Evolutionary conservation across 1,284 basidiomycete species (phyloP).

Genomic region (Naganishia sp.): DNA sequence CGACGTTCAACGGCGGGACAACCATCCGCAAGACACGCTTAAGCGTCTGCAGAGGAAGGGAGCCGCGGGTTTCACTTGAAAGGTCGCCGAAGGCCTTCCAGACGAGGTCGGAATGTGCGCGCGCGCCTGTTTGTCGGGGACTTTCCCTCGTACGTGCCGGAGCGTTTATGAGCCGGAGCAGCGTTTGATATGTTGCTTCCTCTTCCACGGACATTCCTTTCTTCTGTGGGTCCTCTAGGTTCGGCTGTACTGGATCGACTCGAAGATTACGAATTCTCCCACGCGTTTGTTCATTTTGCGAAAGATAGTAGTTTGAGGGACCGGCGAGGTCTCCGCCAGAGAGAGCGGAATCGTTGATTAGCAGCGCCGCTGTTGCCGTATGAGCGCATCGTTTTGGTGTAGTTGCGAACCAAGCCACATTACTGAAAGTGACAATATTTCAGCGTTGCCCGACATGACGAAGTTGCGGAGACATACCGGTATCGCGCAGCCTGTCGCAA

Average conservation of each 20-base stretch:
- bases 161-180: constrained; percentile 13
- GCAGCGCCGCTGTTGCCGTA: background rate
- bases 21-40: constrained; percentile 29
- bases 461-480: background rate
- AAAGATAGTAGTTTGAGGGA: constrained; percentile 18
- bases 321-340: constrained; percentile 4
- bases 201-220: background rate
- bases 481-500: constrained; percentile 3
- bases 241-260: background rate
- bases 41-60: constrained; percentile 14
- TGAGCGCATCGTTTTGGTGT: constrained; percentile 4
- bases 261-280: background rate
- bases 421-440: background rate
- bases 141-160: constrained; percentile 13
- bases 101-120: constrained; percentile 22
- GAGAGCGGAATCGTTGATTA: background rate
- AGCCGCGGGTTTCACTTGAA: constrained; percentile 9
- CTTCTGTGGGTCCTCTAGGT: no score
- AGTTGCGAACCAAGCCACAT: constrained; percentile 9
- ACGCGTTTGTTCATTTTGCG: background rate
- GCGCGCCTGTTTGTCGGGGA: constrained; percentile 1
- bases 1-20: constrained; percentile 7
- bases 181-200: constrained; percentile 1
- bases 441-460: background rate
- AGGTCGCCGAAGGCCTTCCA: constrained; percentile 27